These are phyloP conservation scores for Rhizopus arrhizus DNA, from an alignment of 371 early-diverging fungal genomes.

Conservation along the genomic window DNA sequence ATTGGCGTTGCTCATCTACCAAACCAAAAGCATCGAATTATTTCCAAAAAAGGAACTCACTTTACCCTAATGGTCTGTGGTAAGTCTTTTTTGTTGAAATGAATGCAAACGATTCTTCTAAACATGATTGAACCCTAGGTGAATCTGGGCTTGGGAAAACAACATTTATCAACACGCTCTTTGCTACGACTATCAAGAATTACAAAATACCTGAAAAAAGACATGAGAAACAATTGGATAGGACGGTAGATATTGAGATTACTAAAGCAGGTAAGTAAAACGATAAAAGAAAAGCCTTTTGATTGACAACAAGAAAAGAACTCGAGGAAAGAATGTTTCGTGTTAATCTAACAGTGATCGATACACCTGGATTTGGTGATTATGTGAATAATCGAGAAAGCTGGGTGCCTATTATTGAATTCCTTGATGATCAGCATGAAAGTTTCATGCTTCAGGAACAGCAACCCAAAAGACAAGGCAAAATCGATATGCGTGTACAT, in stretches of 20 bases:
- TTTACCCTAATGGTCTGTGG: constrained; percentile 98
- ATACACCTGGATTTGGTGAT: constrained; percentile 92
- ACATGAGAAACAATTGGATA: constrained; percentile 63
- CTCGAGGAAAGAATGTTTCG: constrained; percentile 95
- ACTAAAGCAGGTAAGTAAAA: constrained; percentile 59
- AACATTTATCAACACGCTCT: constrained; percentile 86
- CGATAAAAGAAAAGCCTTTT: background rate
- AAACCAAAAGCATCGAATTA: constrained; percentile 95
- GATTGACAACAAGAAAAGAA: constrained; percentile 44
- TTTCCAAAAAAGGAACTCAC: constrained; percentile 86
- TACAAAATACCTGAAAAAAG: constrained; percentile 58
- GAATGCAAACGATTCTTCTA: background rate
- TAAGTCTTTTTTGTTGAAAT: constrained; percentile 34
- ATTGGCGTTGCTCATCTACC: constrained; percentile 98
- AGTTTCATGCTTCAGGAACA: constrained; percentile 79
- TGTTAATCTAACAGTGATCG: constrained; percentile 88
- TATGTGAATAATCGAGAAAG: constrained; percentile 73
- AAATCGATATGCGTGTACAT: constrained; percentile 77
- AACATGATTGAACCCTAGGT: constrained; percentile 13
- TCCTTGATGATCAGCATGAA: constrained; percentile 95
- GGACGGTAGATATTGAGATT: constrained; percentile 84
- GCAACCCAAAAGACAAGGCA: constrained; percentile 54
- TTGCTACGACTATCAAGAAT: constrained; percentile 69
- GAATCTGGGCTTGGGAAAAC: constrained; percentile 77
- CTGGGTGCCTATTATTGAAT: constrained; percentile 72